A percentile compares a stretch with the other conserved stretches of the same genome.
Conservation (phyloP, 2,329 filamentous ascomycete species). For the Colletotrichum musicola region DNA sequence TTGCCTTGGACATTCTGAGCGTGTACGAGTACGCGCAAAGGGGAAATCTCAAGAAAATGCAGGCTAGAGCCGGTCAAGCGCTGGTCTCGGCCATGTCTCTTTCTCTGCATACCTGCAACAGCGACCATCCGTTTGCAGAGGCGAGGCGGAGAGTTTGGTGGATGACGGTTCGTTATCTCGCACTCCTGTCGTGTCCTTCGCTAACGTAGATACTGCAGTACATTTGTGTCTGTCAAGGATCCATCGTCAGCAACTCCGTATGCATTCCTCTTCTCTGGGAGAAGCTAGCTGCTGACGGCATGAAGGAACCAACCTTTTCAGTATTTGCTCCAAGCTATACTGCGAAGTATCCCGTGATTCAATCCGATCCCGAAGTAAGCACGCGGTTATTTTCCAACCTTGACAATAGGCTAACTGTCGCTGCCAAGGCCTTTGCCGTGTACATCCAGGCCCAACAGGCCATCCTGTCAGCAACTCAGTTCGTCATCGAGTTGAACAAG, state of each 20-base stretch:
- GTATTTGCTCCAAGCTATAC: constrained; percentile 59
- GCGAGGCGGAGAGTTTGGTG: constrained; percentile 63
- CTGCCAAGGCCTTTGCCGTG: constrained; percentile 54
- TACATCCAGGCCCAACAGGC: constrained; percentile 62
- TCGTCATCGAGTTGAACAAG: constrained; percentile 61
- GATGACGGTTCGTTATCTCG: constrained; percentile 58
- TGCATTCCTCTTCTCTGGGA: constrained; percentile 29
- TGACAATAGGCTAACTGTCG: constrained; percentile 2
- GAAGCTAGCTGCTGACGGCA: constrained; percentile 24
- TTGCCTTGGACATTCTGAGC: constrained; percentile 62
- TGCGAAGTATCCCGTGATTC: constrained; percentile 56
- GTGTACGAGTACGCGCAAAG: constrained; percentile 67
- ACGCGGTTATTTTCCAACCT: no score
- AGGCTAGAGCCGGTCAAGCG: constrained; percentile 60
- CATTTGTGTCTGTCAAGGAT: constrained; percentile 62
- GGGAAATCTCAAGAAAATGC: constrained; percentile 66
- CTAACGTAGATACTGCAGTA: constrained; percentile 50
- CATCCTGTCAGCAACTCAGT: constrained; percentile 60
- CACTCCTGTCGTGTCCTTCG: background rate
- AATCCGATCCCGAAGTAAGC: constrained; percentile 56
- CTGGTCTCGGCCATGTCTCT: constrained; percentile 60
- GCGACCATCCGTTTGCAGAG: constrained; percentile 57
- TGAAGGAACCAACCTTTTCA: constrained; percentile 57
- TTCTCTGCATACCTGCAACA: constrained; percentile 55
- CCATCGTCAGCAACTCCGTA: constrained; percentile 64